Evolutionary conservation across 2,329 filamentous ascomycete species (phyloP).

Genomic region (Aurifilum marmelostoma): DNA sequence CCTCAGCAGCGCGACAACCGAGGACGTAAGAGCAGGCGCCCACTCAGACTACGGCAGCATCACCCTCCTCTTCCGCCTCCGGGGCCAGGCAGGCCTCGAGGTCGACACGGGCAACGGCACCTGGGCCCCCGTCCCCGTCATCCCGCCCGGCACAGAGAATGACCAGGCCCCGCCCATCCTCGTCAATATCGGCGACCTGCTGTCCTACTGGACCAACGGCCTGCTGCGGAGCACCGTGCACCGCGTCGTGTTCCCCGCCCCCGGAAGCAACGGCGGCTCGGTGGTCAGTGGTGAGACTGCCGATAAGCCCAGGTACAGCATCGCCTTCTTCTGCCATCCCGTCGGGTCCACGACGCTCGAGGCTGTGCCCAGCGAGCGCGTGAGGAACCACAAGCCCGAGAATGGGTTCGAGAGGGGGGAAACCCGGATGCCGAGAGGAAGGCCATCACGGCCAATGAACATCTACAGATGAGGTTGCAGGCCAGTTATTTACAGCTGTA

Average conservation of each 20-base stretch:
- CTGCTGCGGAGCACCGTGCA: conserved; percentile 87
- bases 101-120: conserved; percentile 59
- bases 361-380: conserved; percentile 63
- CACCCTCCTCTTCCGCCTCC: conserved; percentile 81
- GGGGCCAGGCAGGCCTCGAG: conserved; percentile 84
- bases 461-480: conserved; percentile 62
- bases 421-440: conserved; percentile 57
- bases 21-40: conserved; percentile 83
- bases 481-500: conserved; percentile 63
- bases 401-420: conserved; percentile 31
- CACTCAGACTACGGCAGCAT: conserved; percentile 84
- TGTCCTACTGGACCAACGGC: conserved; percentile 89
- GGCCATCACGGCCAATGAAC: conserved; percentile 66
- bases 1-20: conserved; percentile 45
- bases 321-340: conserved; percentile 72
- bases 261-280: conserved; percentile 44
- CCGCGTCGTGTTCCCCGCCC: conserved; percentile 73
- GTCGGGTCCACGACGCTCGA: conserved; percentile 55
- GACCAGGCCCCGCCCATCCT: conserved; percentile 74
- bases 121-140: conserved; percentile 67
- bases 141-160: conserved; percentile 60
- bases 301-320: conserved; percentile 61
- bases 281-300: conserved; percentile 49
- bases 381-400: conserved; percentile 42
- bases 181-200: conserved; percentile 72